Base-by-base conservation (phyloP, 192 early-diverging fungal genomes). In the Powellomyces hirtus region DNA sequence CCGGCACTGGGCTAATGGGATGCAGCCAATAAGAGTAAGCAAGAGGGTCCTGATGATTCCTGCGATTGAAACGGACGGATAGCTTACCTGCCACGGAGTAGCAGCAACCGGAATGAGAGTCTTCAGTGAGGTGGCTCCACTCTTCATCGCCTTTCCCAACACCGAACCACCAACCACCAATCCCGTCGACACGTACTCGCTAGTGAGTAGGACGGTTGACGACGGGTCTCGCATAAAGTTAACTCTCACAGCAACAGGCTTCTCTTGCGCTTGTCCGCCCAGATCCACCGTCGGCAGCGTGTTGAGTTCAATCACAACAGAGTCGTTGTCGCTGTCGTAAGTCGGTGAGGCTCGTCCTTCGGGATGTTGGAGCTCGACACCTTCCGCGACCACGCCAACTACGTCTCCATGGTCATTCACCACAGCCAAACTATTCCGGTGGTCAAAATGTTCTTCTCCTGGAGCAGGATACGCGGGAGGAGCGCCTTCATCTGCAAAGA, bases 351-450 rank as follows among this genome's bases (percentile, higher is more conserved):
- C 45, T 0, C 16, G 18, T 16, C 20, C 49, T 40, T 62, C 38
- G 14, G n/a, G 24, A 33, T 64, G 38, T 1, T 72, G 35, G 13
- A 72, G 42, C 24, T 72, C 52, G 22, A 72, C n/a, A 37, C 61
- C 52, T 1, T 72, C 62, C 0, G 70, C 70, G 38, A 72, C 70
- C 10, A 72, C 70, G 14, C 70, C 70, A 10, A 72, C 70, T 24
- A 72, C 70, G 8, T 64, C 55, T 22, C 70, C 70, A 2, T 59
- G 14, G n/a, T 52, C 70, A 29, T 58, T 56, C 26, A 72, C 70
- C 1, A 72, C 26, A 1, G 70, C 70, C 4, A 72, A 3, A 8
- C 38, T 46, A 37, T 72, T 72, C n/a, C 18, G 38, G 56, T 58
- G 66, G 16, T 38, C 18, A 4, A 16, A 24, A 24, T 49, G n/a